Conservation (phyloP, 2,329 filamentous ascomycete genomes). For the Aspergillus arachidicola region DNA sequence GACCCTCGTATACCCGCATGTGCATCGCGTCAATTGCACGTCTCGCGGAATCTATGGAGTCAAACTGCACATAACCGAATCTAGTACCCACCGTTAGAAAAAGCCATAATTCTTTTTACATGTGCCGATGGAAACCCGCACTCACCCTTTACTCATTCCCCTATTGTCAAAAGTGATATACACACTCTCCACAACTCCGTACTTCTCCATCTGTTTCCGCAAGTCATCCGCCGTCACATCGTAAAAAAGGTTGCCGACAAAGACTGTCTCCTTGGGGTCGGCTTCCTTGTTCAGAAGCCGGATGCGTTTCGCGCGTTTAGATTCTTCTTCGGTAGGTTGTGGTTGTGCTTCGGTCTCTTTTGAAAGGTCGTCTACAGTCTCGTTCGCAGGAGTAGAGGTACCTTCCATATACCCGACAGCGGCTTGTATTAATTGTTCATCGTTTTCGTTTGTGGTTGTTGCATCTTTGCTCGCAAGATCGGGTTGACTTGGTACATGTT, state of each 20-base stretch:
- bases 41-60: constrained; percentile 54
- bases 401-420: constrained; percentile 8
- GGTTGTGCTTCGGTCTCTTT: constrained; percentile 40
- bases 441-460: background rate
- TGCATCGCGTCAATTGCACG: constrained; percentile 62
- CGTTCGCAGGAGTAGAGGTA: background rate
- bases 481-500: constrained; percentile 6
- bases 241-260: constrained; percentile 71
- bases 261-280: constrained; percentile 55
- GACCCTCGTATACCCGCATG: constrained; percentile 64
- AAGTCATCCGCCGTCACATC: constrained; percentile 66
- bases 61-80: constrained; percentile 69
- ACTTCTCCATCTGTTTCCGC: constrained; percentile 60
- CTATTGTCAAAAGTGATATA: constrained; percentile 62
- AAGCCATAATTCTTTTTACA: background rate
- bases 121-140: background rate
- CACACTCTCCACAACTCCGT: constrained; percentile 57
- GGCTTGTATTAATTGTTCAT: constrained; percentile 10
- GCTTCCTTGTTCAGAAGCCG: constrained; percentile 12
- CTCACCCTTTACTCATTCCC: constrained; percentile 71
- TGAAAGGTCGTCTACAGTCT: background rate
- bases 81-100: constrained; percentile 39
- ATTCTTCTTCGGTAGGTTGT: constrained; percentile 12
- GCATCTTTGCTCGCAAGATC: background rate
- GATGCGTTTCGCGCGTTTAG: constrained; percentile 15